phyloP scores from a whole-genome alignment of 495 filamentous ascomycete species.

The Aspergillus leporis region DNA sequence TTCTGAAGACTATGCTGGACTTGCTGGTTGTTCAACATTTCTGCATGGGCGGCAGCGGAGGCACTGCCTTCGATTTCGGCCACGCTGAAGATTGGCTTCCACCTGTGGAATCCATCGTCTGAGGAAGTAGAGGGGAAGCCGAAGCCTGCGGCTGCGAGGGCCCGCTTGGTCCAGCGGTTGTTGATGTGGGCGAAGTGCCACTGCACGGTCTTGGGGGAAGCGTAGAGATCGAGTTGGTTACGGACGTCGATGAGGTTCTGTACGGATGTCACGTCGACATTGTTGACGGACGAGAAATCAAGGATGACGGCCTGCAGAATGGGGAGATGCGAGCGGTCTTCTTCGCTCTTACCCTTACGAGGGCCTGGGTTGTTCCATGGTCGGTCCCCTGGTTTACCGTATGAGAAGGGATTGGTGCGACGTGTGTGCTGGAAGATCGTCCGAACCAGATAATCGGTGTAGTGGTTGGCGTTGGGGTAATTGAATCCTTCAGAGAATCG shows the following conservation, averaged over 20 bases:
- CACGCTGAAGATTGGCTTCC: constrained; percentile 96
- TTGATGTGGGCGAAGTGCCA: constrained; percentile 96
- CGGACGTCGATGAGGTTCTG: constrained; percentile 97
- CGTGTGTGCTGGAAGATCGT: constrained; percentile 77
- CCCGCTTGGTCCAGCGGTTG: constrained; percentile 97
- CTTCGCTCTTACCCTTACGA: constrained; percentile 52
- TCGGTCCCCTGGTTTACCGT: constrained; percentile 71
- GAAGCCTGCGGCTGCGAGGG: constrained; percentile 88
- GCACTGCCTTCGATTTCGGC: constrained; percentile 78
- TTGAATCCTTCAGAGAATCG: constrained; percentile 96
- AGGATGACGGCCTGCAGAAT: constrained; percentile 90
- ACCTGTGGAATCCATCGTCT: constrained; percentile 60
- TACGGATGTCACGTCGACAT: constrained; percentile 91
- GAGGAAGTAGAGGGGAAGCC: constrained; percentile 75
- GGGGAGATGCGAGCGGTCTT: constrained; percentile 58
- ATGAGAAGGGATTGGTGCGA: constrained; percentile 68
- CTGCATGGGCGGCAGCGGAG: constrained; percentile 65
- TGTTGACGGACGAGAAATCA: constrained; percentile 94
- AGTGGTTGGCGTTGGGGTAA: constrained; percentile 92
- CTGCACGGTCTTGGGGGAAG: constrained; percentile 80
- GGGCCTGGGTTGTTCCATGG: constrained; percentile 97
- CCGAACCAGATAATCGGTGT: constrained; percentile 75
- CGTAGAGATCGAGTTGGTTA: constrained; percentile 92
- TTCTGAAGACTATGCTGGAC: constrained; percentile 30
- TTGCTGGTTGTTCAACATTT: constrained; percentile 56